Evolutionary conservation across 345 rosid species (phyloP).

Genomic region (Brassica juncea): DNA sequence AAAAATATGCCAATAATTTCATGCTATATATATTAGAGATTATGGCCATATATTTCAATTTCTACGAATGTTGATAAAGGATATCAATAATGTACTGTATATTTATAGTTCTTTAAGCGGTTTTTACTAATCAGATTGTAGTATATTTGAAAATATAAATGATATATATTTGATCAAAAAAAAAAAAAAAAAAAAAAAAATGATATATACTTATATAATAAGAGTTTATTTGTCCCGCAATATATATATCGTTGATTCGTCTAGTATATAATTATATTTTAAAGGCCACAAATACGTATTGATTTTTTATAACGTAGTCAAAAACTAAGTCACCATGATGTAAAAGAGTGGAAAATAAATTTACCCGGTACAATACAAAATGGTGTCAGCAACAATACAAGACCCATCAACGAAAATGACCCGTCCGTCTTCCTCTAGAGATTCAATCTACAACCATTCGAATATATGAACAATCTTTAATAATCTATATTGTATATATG

Average conservation of each 20-base stretch:
- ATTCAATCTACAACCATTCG: constrained; percentile 54
- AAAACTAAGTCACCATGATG: background rate
- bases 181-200: background rate
- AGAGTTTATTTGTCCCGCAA: background rate
- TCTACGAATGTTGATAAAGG: background rate
- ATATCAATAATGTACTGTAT: background rate
- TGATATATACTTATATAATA: background rate
- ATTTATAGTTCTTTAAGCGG: background rate
- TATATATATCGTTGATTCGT: background rate
- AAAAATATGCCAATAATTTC: background rate
- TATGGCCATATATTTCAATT: background rate
- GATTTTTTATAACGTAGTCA: background rate
- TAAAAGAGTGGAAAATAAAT: background rate
- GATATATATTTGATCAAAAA: background rate
- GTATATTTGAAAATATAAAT: background rate
- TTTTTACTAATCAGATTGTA: background rate
- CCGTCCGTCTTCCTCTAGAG: constrained; percentile 64
- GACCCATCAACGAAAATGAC: constrained; percentile 64
- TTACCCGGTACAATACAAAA: constrained; percentile 90
- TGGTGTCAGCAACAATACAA: constrained; percentile 58
- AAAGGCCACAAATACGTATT: background rate
- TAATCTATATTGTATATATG: background rate
- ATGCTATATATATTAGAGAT: background rate
- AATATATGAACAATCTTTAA: background rate
- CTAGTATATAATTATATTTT: background rate